Conservation (phyloP, 2,329 filamentous ascomycete species). For the Talaromyces islandicus region DNA sequence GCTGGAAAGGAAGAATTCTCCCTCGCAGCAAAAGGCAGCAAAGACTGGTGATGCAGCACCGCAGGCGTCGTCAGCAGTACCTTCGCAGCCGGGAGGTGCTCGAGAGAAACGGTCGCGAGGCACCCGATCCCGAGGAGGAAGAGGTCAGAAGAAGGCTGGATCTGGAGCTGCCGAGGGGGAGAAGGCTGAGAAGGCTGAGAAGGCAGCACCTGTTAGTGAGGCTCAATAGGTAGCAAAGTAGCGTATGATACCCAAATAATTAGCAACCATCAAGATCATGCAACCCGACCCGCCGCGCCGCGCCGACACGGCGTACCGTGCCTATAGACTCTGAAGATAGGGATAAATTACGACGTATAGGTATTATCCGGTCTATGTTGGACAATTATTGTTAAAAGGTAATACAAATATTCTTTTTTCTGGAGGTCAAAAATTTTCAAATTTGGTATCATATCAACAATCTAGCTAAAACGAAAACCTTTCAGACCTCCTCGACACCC, state of each 20-base stretch:
- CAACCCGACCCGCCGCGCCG: too few species aligned
- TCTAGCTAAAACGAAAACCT: slow-evolving; percentile 53
- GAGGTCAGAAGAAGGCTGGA: slow-evolving; percentile 7
- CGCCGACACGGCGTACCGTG: too few species aligned
- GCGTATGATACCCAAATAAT: neutral
- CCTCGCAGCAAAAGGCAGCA: slow-evolving; percentile 3
- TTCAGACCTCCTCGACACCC: slow-evolving; percentile 90
- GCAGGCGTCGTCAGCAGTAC: slow-evolving; percentile 3
- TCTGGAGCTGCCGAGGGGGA: neutral
- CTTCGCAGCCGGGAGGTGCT: neutral
- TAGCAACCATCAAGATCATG: neutral
- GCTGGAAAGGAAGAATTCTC: slow-evolving; percentile 51
- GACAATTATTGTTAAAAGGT: too few species aligned
- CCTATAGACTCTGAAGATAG: too few species aligned
- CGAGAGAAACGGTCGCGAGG: slow-evolving; percentile 10
- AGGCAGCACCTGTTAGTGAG: neutral
- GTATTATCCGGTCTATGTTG: too few species aligned
- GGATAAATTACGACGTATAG: too few species aligned
- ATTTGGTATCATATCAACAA: slow-evolving; percentile 31
- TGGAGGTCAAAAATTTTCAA: neutral
- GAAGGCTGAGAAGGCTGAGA: slow-evolving; percentile 1
- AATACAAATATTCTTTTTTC: too few species aligned
- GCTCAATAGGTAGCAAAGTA: neutral
- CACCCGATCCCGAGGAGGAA: slow-evolving; percentile 8
- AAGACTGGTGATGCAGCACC: slow-evolving; percentile 4